Evolutionary conservation across 495 filamentous ascomycete genomes (phyloP).

Genomic region (Tuber umbilicatum): DNA sequence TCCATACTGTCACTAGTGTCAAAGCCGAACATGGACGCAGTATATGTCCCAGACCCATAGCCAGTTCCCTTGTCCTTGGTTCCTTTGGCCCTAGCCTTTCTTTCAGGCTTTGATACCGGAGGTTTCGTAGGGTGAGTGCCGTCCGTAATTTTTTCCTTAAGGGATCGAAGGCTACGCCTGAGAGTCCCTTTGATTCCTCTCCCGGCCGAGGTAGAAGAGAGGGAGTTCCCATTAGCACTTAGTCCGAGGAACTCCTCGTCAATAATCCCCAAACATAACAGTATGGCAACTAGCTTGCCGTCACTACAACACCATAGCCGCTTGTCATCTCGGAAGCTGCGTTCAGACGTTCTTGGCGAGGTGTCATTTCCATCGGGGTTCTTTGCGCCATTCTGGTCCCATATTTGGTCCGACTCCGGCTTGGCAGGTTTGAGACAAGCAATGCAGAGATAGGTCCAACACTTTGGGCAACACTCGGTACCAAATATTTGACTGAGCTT

Average conservation of each 20-base stretch:
- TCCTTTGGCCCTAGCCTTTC: conserved; percentile 13
- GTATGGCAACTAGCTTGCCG: conserved; percentile 20
- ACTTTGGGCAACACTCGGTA: conserved; percentile 16
- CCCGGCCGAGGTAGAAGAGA: neutral
- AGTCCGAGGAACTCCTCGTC: conserved; percentile 20
- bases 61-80: conserved; percentile 30
- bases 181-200: conserved; percentile 24
- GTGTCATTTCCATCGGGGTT: neutral
- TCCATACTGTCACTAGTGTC: conserved; percentile 14
- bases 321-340: conserved; percentile 10
- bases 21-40: conserved; percentile 15
- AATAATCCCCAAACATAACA: conserved; percentile 18
- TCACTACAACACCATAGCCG: conserved; percentile 25
- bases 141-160: conserved; percentile 28
- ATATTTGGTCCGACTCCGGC: conserved; percentile 9
- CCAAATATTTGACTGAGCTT: conserved; percentile 23
- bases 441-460: conserved; percentile 20
- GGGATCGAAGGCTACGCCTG: conserved; percentile 22
- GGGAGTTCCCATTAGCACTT: conserved; percentile 9
- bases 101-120: conserved; percentile 13
- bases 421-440: conserved; percentile 24
- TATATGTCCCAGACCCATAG: conserved; percentile 25
- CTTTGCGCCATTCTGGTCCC: neutral
- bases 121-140: conserved; percentile 8
- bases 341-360: neutral